Percentiles rank a stretch among this genome's conserved stretches.
Conservation (phyloP, 2,329 filamentous ascomycete genomes). For the Chrysosporium keratinophilum region DNA sequence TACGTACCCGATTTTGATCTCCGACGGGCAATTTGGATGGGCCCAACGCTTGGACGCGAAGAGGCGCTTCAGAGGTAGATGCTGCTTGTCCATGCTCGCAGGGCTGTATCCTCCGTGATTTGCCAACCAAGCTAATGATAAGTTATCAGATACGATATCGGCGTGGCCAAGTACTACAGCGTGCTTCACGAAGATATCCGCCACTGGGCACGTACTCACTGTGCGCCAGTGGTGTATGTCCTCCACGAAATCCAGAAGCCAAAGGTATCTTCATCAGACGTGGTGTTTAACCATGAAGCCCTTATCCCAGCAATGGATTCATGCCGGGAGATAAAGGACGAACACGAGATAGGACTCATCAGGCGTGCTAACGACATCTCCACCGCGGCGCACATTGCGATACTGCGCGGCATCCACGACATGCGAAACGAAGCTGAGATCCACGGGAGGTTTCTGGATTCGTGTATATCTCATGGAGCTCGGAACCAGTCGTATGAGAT, state of each 20-base stretch:
- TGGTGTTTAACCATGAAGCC: slow-evolving; percentile 20
- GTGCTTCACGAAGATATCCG: slow-evolving; percentile 43
- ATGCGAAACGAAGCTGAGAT: slow-evolving; percentile 73
- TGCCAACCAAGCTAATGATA: background rate
- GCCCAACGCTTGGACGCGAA: slow-evolving; percentile 36
- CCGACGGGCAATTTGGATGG: slow-evolving; percentile 35
- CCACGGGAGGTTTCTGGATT: slow-evolving; percentile 67
- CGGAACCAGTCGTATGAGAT: slow-evolving; percentile 78
- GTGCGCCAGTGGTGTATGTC: slow-evolving; percentile 27
- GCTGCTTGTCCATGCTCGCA: background rate
- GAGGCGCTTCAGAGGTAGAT: slow-evolving; percentile 47
- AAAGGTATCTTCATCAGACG: background rate
- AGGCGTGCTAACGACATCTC: slow-evolving; percentile 62
- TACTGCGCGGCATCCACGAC: slow-evolving; percentile 50
- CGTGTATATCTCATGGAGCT: slow-evolving; percentile 63
- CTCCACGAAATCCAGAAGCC: slow-evolving; percentile 31
- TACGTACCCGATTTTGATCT: slow-evolving; percentile 63
- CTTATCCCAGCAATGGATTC: slow-evolving; percentile 51
- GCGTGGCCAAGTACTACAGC: slow-evolving; percentile 53
- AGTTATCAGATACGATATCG: slow-evolving; percentile 50
- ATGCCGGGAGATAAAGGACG: slow-evolving; percentile 60
- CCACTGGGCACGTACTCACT: slow-evolving; percentile 25
- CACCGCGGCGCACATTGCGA: slow-evolving; percentile 53
- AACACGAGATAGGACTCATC: slow-evolving; percentile 63
- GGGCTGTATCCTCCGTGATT: background rate